These are phyloP conservation scores for Echium plantagineum DNA, from an alignment of 257 asterid species.

Conservation along the genomic window DNA sequence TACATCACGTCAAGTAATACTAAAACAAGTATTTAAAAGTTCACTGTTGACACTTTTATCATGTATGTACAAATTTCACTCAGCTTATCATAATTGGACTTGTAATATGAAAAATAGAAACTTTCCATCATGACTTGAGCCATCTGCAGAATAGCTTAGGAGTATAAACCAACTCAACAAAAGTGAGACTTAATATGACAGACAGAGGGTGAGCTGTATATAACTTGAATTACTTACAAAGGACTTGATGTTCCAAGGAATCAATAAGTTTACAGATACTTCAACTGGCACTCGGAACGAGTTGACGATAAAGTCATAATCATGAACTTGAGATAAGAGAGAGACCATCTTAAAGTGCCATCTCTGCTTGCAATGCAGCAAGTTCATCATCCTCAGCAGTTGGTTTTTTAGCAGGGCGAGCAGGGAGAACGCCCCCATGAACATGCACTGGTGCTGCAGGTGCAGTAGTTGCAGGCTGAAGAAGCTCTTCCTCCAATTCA, in stretches of 20 bases:
- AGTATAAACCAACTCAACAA: no score
- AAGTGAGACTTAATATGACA: no score
- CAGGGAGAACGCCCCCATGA: conserved; percentile 33
- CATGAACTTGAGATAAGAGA: neutral
- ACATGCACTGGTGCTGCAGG: conserved; percentile 35
- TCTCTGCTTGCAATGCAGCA: conserved; percentile 78
- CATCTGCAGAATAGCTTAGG: neutral
- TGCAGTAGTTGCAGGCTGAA: conserved; percentile 56
- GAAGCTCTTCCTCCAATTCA: conserved; percentile 69
- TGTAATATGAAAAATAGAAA: neutral
- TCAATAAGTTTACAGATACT: conserved; percentile 3
- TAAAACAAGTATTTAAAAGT: no score
- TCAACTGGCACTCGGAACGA: conserved; percentile 4
- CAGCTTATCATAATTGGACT: neutral
- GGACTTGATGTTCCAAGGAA: neutral
- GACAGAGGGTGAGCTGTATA: no score
- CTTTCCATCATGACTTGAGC: neutral
- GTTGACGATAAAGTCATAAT: neutral
- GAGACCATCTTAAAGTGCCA: conserved; percentile 51
- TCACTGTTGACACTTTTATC: no score
- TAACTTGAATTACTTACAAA: neutral
- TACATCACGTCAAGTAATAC: no score
- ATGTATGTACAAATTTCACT: neutral
- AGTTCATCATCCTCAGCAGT: conserved; percentile 71
- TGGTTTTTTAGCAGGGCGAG: conserved; percentile 45